Conservation (phyloP, 1,139 yeast genomes). For the Geotrichum cucujoidarum region DNA sequence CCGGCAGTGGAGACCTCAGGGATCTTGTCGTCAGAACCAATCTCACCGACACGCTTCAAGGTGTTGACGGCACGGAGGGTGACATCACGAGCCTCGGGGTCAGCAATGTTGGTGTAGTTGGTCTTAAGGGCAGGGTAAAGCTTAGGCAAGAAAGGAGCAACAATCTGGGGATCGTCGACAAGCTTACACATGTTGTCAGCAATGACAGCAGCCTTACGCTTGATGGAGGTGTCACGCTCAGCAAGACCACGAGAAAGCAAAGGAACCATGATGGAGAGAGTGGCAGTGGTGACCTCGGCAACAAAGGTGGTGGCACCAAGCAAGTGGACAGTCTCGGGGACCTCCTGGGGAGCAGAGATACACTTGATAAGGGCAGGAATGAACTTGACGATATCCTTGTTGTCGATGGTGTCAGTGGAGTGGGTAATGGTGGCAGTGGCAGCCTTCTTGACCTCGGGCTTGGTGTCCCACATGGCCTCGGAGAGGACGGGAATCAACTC, state of each 20-base stretch:
- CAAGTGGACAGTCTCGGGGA: conserved; percentile 96
- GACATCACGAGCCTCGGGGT: conserved; percentile 99
- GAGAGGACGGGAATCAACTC: conserved; percentile 97
- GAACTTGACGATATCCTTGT: conserved; percentile 99
- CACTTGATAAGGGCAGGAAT: conserved; percentile 96
- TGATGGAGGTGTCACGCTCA: conserved; percentile 98
- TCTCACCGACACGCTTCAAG: conserved; percentile 97
- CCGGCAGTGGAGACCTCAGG: conserved; percentile 99
- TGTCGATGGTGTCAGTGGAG: conserved; percentile 93
- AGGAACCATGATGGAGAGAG: conserved; percentile 98
- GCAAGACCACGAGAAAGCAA: conserved; percentile 98
- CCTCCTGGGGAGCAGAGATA: conserved; percentile 94
- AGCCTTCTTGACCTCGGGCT: conserved; percentile 94
- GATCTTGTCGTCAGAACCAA: conserved; percentile 78
- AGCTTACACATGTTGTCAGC: conserved; percentile 99
- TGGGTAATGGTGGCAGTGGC: conserved; percentile 94
- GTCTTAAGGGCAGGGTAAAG: conserved; percentile 93
- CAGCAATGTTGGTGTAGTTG: conserved; percentile 95
- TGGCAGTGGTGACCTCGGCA: conserved; percentile 98
- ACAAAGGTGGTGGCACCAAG: conserved; percentile 99
- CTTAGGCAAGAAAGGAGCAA: conserved; percentile 96
- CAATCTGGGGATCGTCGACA: conserved; percentile 99
- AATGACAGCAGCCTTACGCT: conserved; percentile 99
- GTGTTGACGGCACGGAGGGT: conserved; percentile 96
- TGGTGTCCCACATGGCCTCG: conserved; percentile 99